Conservation (phyloP, 2,329 filamentous ascomycete species). For the Zasmidium angulare region DNA sequence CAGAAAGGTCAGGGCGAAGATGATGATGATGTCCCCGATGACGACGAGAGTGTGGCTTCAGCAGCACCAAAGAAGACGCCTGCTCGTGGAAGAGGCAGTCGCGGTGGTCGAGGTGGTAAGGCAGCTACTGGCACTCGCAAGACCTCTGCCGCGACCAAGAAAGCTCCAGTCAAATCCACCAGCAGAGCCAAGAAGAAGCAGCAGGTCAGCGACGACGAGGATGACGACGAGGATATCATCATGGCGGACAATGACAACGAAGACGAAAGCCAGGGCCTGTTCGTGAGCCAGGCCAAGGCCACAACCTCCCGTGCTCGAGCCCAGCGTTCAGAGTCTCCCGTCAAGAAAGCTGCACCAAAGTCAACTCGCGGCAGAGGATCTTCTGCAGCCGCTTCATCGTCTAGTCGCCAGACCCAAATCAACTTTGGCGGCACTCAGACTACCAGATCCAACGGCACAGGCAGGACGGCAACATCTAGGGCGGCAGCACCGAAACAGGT, state of each 20-base stretch:
- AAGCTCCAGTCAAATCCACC: slow-evolving; percentile 34
- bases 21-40: slow-evolving; percentile 36
- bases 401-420: slow-evolving; percentile 19
- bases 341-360: slow-evolving; percentile 24
- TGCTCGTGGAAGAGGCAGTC: slow-evolving; percentile 42
- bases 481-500: slow-evolving; percentile 30
- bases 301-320: slow-evolving; percentile 13
- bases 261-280: slow-evolving; percentile 48
- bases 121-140: slow-evolving; percentile 46
- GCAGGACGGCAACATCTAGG: slow-evolving; percentile 13
- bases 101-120: slow-evolving; percentile 41
- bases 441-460: slow-evolving; percentile 13
- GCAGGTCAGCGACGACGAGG: slow-evolving; percentile 46
- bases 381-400: slow-evolving; percentile 7
- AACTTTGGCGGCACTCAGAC: slow-evolving; percentile 22
- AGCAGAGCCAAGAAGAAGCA: slow-evolving; percentile 43
- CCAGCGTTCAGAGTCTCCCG: slow-evolving; percentile 20
- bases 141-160: slow-evolving; percentile 38
- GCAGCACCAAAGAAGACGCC: slow-evolving; percentile 39
- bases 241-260: slow-evolving; percentile 46
- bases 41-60: slow-evolving; percentile 30
- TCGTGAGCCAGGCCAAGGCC: slow-evolving; percentile 37
- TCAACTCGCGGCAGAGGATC: slow-evolving; percentile 18
- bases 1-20: slow-evolving; percentile 49
- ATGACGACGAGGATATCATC: slow-evolving; percentile 43